Conservation (phyloP, 2,329 filamentous ascomycete genomes). For the Sporothrix protearum region DNA sequence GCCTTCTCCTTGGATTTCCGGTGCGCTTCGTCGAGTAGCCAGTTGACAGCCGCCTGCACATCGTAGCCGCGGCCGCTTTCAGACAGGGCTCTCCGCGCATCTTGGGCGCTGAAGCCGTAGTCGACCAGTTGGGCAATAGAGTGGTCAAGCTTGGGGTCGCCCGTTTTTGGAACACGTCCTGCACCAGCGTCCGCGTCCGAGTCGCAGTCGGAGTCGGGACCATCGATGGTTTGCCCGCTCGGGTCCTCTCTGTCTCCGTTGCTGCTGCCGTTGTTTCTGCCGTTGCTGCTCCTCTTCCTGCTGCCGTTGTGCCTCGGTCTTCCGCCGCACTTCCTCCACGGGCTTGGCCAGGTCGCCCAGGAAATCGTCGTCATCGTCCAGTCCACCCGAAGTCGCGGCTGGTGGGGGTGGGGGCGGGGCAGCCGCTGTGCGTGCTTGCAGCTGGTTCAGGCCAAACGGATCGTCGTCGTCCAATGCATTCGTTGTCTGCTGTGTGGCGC, state of each 20-base stretch:
- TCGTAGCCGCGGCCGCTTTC: conserved; percentile 76
- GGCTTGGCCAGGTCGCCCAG: conserved; percentile 62
- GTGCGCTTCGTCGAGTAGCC: conserved; percentile 88
- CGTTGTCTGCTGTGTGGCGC: conserved; percentile 47
- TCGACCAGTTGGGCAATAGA: conserved; percentile 87
- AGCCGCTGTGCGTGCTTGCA: conserved; percentile 45
- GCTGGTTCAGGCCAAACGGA: conserved; percentile 73
- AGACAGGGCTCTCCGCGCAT: conserved; percentile 73
- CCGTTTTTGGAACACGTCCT: conserved; percentile 32
- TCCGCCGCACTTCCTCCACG: conserved; percentile 59
- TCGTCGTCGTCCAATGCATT: conserved; percentile 67
- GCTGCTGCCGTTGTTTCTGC: conserved; percentile 24
- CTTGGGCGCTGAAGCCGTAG: conserved; percentile 87
- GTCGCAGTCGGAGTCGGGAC: conserved; percentile 46
- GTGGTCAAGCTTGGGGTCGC: conserved; percentile 65
- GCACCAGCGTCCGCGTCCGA: conserved; percentile 38
- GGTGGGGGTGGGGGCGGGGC: conserved; percentile 33
- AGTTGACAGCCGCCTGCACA: conserved; percentile 82
- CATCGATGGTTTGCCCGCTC: conserved; percentile 55
- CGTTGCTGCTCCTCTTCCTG: conserved; percentile 31
- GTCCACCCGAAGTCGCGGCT: conserved; percentile 30
- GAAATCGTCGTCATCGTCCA: conserved; percentile 61
- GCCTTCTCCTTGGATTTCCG: conserved; percentile 72
- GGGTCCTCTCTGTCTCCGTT: conserved; percentile 40
- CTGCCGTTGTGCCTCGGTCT: conserved; percentile 36